phyloP scores from a whole-genome alignment of 2,329 filamentous ascomycete genomes.

The Aspergillus intermedius region DNA sequence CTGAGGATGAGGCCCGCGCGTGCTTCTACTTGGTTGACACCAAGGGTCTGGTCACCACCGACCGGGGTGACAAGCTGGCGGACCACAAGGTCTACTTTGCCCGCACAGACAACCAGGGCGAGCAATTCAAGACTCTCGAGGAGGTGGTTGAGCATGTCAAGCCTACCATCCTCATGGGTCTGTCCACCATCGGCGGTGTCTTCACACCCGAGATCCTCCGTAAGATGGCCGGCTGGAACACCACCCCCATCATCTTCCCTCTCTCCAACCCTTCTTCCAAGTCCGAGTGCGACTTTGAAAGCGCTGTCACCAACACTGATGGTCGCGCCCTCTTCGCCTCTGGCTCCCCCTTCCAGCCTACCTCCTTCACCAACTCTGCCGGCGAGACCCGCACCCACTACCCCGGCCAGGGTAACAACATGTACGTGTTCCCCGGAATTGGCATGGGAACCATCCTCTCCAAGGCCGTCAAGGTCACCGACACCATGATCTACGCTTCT shows the following conservation, averaged over 20 bases:
- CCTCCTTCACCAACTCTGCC: conserved; percentile 56
- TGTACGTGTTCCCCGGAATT: conserved; percentile 95
- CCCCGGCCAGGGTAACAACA: conserved; percentile 72
- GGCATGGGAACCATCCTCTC: conserved; percentile 87
- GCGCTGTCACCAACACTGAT: conserved; percentile 84
- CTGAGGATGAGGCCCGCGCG: conserved; percentile 75
- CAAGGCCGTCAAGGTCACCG: conserved; percentile 79
- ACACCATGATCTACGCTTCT: conserved; percentile 95
- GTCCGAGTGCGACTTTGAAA: conserved; percentile 95
- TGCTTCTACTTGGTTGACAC: conserved; percentile 98
- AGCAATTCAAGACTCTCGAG: conserved; percentile 69
- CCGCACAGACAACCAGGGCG: conserved; percentile 57
- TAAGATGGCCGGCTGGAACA: conserved; percentile 56
- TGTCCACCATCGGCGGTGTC: conserved; percentile 88
- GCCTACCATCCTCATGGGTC: conserved; percentile 87
- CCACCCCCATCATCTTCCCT: conserved; percentile 87
- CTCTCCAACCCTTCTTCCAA: conserved; percentile 94
- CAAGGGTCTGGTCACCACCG: conserved; percentile 85
- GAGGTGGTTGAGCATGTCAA: conserved; percentile 92
- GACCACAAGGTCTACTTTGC: conserved; percentile 74
- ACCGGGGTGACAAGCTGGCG: conserved; percentile 88
- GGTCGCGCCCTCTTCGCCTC: conserved; percentile 90
- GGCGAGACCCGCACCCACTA: conserved; percentile 61
- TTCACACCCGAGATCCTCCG: conserved; percentile 84
- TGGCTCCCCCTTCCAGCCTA: conserved; percentile 79